Evolutionary conservation across 2,329 filamentous ascomycete genomes (phyloP).

Genomic region (Claviceps pusilla): DNA sequence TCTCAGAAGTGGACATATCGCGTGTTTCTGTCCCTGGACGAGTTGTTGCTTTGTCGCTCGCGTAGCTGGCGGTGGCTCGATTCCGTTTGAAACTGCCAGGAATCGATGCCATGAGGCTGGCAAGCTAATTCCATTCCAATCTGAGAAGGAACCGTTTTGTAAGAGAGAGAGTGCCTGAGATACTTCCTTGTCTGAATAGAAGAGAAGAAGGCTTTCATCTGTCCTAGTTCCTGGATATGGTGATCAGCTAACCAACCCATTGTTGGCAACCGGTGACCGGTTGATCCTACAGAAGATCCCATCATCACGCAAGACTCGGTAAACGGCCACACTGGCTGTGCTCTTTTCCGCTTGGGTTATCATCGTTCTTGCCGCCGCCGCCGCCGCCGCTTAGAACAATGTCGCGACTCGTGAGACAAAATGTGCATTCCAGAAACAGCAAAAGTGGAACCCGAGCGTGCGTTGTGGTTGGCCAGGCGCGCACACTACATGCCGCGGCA

Average conservation of each 20-base stretch:
- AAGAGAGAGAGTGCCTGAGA: background rate
- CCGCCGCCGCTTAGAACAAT: constrained; percentile 1
- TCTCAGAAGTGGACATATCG: background rate
- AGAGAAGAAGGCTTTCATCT: too few relatives aligned
- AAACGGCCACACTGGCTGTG: background rate
- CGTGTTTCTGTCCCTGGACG: background rate
- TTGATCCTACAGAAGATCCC: too few relatives aligned
- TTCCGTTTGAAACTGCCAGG: background rate
- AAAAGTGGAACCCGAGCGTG: background rate
- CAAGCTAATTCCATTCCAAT: background rate
- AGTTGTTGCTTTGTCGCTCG: background rate
- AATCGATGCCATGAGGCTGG: background rate
- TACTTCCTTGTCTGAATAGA: background rate
- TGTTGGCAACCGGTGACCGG: too few relatives aligned
- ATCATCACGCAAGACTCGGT: too few relatives aligned
- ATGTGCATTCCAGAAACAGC: constrained; percentile 6
- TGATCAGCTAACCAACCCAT: too few relatives aligned
- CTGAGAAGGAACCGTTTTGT: background rate
- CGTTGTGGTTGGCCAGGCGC: constrained; percentile 1
- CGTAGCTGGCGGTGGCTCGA: constrained; percentile 1
- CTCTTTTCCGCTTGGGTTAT: background rate
- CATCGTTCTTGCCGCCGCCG: background rate
- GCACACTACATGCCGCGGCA: constrained; percentile 7
- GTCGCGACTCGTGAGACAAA: background rate
- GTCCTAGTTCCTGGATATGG: too few relatives aligned